Evolutionary conservation across 768 basidiomycete species (phyloP), one percentile per base, ranked within the genome.

Genomic region (Sporobolomyces phaffii): DNA sequence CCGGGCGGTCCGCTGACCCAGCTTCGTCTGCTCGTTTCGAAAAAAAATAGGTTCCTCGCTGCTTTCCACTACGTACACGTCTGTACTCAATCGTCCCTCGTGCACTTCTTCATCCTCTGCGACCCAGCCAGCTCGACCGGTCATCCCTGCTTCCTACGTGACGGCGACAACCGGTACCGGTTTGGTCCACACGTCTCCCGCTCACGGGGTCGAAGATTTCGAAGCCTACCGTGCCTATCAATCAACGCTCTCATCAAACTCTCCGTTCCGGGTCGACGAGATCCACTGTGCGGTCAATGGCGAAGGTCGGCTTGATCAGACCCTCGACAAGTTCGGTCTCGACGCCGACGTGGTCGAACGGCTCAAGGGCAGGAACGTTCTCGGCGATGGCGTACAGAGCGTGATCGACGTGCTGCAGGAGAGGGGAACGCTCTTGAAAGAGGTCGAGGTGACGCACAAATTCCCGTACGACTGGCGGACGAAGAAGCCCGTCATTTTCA

Each of bases 401-500:
- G 80, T 94, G 48, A 82, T 91, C 11, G 78, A 81, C 41, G 73
- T 92, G 13, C 77, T 97, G 53, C 57, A 71, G 54, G 81, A 83
- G 72, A 77, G 82, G 24, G 83, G 80, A 8, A 65, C 75, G 2
- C 79, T 97, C 20, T 75, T 90, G 45, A 86, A 84, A 72, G 79
- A 88, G 57, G 82, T 89, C 76, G 81, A 81, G 70, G 83, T 90
- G 73, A 86, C 84, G 73, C 94, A 98, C 78, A 84, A 86, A 53
- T 99, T 96, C 75, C 92, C 94, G 0, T 93, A 92, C 75, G 94
- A 99, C 73, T 97, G 93, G 93, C 88, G 90, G 78, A 94, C 94
- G 7, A 85, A 91, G 70, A 81, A 90, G 74, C 93, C 94, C 0
- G 86, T 97, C 74, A 93, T 98, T 72, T 83, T 91, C 68, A 87